These are phyloP conservation scores for Ophiocytium majus DNA, from an alignment of 352 stramenopile species.

Conservation along the genomic window DNA sequence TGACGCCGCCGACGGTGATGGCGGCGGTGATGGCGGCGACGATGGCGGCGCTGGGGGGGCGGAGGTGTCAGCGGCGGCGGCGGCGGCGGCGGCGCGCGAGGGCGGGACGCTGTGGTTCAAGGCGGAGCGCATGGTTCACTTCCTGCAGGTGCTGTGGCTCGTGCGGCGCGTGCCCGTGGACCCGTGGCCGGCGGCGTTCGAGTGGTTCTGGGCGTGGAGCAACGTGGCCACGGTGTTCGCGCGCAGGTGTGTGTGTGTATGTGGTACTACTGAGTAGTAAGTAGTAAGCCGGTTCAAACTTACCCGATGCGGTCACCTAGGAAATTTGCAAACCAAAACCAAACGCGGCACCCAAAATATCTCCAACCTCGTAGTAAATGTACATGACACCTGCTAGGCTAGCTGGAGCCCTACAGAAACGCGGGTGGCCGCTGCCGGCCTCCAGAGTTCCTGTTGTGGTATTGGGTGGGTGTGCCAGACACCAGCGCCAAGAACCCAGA, in stretches of 20 bases:
- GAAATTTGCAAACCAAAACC: no score
- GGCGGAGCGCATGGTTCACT: constrained; percentile 28
- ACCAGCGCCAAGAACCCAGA: no score
- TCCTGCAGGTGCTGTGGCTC: constrained; percentile 40
- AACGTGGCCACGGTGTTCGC: not conserved
- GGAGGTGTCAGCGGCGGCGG: no score
- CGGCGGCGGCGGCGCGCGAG: not conserved
- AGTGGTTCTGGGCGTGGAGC: constrained; percentile 34
- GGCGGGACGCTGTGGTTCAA: constrained; percentile 53
- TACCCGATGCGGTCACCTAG: no score
- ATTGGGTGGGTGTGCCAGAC: no score
- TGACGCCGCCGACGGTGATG: not conserved
- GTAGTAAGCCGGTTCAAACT: no score
- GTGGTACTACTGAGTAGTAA: not conserved
- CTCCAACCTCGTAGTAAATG: no score
- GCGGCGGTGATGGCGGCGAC: not conserved
- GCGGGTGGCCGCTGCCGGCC: no score
- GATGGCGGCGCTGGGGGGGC: not conserved
- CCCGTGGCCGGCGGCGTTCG: constrained; percentile 38
- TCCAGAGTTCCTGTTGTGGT: no score
- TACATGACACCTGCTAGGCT: no score
- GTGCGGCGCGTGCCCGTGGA: constrained; percentile 28
- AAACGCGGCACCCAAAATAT: no score
- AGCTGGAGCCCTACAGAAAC: no score
- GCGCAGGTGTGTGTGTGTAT: not conserved